Evolutionary conservation across 495 filamentous ascomycete species (phyloP).

Genomic region (Penicillium odoratum): DNA sequence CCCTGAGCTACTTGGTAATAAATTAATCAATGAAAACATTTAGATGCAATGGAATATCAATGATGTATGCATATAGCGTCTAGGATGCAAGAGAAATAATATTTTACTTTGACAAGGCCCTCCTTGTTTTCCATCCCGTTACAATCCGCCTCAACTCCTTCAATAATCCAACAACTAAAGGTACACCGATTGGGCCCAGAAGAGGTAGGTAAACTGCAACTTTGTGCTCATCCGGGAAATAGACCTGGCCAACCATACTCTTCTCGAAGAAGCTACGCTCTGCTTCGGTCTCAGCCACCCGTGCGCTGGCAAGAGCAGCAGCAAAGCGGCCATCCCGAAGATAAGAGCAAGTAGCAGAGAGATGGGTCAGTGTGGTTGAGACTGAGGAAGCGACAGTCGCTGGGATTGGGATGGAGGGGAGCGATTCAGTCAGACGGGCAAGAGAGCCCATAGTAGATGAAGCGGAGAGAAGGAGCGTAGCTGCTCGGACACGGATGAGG

Average conservation of each 20-base stretch:
- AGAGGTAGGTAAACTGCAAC: slow-evolving; percentile 95
- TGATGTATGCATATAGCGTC: neutral
- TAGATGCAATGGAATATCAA: neutral
- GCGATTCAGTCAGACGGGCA: slow-evolving; percentile 77
- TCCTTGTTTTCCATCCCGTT: slow-evolving; percentile 35
- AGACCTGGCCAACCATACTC: slow-evolving; percentile 97
- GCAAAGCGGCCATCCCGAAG: slow-evolving; percentile 65
- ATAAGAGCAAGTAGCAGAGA: slow-evolving; percentile 72
- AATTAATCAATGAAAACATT: neutral
- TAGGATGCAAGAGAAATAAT: neutral
- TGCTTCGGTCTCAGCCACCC: slow-evolving; percentile 82
- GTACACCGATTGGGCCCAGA: slow-evolving; percentile 88
- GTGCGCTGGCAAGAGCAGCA: slow-evolving; percentile 71
- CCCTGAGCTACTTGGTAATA: too few species aligned
- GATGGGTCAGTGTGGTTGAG: slow-evolving; percentile 70
- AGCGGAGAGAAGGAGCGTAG: slow-evolving; percentile 83
- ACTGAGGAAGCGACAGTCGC: slow-evolving; percentile 83
- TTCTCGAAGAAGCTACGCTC: slow-evolving; percentile 98
- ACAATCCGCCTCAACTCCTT: slow-evolving; percentile 70
- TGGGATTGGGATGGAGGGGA: slow-evolving; percentile 90
- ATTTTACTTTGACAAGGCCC: neutral
- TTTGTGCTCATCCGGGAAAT: slow-evolving; percentile 98
- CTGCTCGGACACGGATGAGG: slow-evolving; percentile 77
- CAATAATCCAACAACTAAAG: slow-evolving; percentile 74
- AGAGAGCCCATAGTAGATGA: slow-evolving; percentile 93